These are phyloP conservation scores for Fusarium sublunatum DNA, from an alignment of 2,329 filamentous ascomycete genomes.

Conservation along the genomic window DNA sequence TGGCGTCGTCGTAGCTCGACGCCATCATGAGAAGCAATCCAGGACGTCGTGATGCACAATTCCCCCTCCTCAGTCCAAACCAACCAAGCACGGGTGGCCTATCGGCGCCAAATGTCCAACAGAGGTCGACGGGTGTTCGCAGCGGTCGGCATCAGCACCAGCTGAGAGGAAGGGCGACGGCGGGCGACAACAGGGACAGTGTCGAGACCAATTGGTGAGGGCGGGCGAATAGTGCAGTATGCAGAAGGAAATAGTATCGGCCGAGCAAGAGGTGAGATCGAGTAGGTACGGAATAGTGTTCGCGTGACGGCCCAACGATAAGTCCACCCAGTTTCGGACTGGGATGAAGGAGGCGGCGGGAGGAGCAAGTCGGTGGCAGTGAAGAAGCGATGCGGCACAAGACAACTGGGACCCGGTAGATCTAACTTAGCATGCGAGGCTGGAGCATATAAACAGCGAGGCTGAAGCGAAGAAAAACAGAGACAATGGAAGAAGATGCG, in stretches of 20 bases:
- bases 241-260: conserved; percentile 24
- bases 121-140: conserved; percentile 49
- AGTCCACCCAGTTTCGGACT: conserved; percentile 39
- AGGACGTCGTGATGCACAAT: conserved; percentile 38
- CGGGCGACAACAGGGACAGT: conserved; percentile 18
- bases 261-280: conserved; percentile 34
- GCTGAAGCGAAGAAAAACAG: conserved; percentile 33
- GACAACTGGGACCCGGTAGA: conserved; percentile 37
- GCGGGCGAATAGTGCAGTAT: conserved; percentile 29
- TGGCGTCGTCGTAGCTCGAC: conserved; percentile 59
- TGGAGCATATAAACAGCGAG: conserved; percentile 40
- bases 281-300: conserved; percentile 38
- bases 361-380: conserved; percentile 45
- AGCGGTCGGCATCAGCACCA: conserved; percentile 55
- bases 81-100: conserved; percentile 39
- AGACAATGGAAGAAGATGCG: conserved; percentile 36
- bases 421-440: conserved; percentile 38
- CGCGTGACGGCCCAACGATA: conserved; percentile 46
- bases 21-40: conserved; percentile 54
- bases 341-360: conserved; percentile 34
- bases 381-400: conserved; percentile 47
- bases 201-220: conserved; percentile 47
- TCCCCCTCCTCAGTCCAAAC: conserved; percentile 45
- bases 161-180: conserved; percentile 34
- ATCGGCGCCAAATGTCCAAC: conserved; percentile 50